Evolutionary conservation across 2,329 filamentous ascomycete genomes (phyloP).

Genomic region (Aspergillus niger): DNA sequence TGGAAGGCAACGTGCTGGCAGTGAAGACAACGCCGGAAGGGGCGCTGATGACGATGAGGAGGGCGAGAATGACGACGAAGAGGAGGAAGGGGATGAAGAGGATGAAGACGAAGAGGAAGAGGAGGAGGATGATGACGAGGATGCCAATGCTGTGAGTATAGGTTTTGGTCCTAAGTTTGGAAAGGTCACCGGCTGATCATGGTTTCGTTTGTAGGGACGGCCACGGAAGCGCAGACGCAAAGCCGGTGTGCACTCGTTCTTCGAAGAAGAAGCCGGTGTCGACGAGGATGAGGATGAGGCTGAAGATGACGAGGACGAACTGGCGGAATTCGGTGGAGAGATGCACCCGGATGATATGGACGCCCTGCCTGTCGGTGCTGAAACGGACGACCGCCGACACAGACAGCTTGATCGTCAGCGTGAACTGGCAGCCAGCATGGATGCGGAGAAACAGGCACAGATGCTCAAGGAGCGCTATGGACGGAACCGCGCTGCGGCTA

Average conservation of each 20-base stretch:
- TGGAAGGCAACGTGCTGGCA: constrained; percentile 29
- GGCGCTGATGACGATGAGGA: constrained; percentile 47
- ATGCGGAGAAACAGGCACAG: constrained; percentile 90
- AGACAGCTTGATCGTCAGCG: constrained; percentile 90
- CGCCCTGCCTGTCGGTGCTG: constrained; percentile 70
- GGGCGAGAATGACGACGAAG: constrained; percentile 35
- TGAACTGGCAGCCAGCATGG: constrained; percentile 82
- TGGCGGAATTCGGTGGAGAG: constrained; percentile 83
- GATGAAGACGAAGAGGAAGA: constrained; percentile 57
- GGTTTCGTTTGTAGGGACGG: constrained; percentile 54
- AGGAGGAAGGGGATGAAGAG: constrained; percentile 44
- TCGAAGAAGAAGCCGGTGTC: constrained; percentile 98
- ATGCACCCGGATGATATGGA: constrained; percentile 87
- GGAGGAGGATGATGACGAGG: constrained; percentile 62
- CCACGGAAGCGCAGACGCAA: constrained; percentile 78
- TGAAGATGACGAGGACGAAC: constrained; percentile 85
- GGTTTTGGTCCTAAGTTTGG: constrained; percentile 36
- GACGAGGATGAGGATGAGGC: constrained; percentile 88
- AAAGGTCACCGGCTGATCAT: constrained; percentile 16
- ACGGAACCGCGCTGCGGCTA: constrained; percentile 67
- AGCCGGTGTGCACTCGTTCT: constrained; percentile 78
- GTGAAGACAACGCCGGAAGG: constrained; percentile 42
- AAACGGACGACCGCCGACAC: constrained; percentile 88
- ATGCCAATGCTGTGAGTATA: constrained; percentile 62
- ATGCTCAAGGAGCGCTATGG: constrained; percentile 86